Evolutionary conservation across 805 yeast genomes (phyloP).

Genomic region (Wickerhamomyces bovis): DNA sequence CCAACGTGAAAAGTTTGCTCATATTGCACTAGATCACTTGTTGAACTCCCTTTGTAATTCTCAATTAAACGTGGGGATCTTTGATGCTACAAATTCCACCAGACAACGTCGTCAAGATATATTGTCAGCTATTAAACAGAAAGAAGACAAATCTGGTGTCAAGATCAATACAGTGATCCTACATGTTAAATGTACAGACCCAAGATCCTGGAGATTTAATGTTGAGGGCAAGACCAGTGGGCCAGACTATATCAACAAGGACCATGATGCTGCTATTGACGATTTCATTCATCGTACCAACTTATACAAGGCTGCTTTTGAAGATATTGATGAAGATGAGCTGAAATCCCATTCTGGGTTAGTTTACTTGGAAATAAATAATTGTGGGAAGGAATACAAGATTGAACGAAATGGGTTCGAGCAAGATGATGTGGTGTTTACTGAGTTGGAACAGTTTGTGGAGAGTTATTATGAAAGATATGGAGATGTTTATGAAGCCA

Average conservation of each 20-base stretch:
- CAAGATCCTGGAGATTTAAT: conserved; percentile 47
- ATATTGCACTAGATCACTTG: conserved; percentile 41
- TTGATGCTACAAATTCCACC: conserved; percentile 57
- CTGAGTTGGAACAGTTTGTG: conserved; percentile 27
- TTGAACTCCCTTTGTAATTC: conserved; percentile 36
- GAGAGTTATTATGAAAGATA: conserved; percentile 27
- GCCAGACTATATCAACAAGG: conserved; percentile 50
- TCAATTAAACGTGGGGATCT: conserved; percentile 47
- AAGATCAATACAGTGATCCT: conserved; percentile 44
- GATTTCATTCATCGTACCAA: conserved; percentile 56
- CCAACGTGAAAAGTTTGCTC: conserved; percentile 47
- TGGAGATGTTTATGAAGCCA: conserved; percentile 27
- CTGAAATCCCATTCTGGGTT: conserved; percentile 11
- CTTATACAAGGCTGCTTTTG: conserved; percentile 40
- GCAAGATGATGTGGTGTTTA: conserved; percentile 8
- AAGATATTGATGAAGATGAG: conserved; percentile 32
- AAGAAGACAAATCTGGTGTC: conserved; percentile 22
- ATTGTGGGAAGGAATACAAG: conserved; percentile 19
- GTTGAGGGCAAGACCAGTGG: conserved; percentile 59
- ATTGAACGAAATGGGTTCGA: conserved; percentile 20
- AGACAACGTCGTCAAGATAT: conserved; percentile 30
- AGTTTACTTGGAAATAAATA: conserved; percentile 16
- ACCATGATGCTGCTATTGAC: conserved; percentile 44
- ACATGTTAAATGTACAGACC: conserved; percentile 55
- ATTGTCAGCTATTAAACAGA: conserved; percentile 15